Evolutionary conservation across 352 stramenopile genomes (phyloP).

Genomic region (Thalassiosira ordinaria): DNA sequence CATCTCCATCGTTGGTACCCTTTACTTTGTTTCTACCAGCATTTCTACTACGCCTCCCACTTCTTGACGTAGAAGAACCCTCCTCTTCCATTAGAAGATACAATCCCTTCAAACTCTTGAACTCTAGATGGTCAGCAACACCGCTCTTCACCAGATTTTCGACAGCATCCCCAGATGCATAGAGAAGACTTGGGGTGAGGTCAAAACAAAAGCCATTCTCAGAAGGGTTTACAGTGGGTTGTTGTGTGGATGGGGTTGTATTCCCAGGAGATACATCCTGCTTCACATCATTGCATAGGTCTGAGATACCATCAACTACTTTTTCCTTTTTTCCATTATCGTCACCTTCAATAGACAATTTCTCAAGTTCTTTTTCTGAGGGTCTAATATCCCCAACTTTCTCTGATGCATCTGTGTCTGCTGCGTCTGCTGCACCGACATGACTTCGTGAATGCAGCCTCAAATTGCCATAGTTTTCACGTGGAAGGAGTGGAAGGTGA

Average conservation of each 20-base stretch:
- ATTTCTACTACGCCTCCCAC: constrained; percentile 11
- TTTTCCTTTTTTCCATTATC: constrained; percentile 11
- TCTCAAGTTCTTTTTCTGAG: constrained; percentile 6
- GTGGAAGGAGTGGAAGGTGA: constrained; percentile 23
- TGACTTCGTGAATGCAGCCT: constrained; percentile 45
- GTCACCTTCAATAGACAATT: constrained; percentile 11
- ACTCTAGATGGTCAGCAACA: constrained; percentile 81
- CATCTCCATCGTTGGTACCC: background rate
- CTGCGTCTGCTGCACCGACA: constrained; percentile 1
- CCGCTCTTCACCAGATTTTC: constrained; percentile 66
- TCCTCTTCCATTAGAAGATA: constrained; percentile 55
- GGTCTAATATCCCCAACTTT: background rate
- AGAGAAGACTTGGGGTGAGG: constrained; percentile 63
- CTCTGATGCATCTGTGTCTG: constrained; percentile 1
- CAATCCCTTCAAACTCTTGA: constrained; percentile 75
- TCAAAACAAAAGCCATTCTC: constrained; percentile 64
- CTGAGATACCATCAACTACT: background rate
- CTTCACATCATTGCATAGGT: background rate
- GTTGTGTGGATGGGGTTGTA: constrained; percentile 2
- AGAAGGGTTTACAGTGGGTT: constrained; percentile 9
- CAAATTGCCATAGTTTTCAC: constrained; percentile 41
- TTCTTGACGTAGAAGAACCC: constrained; percentile 7
- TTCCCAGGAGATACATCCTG: constrained; percentile 6
- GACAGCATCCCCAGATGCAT: constrained; percentile 66
- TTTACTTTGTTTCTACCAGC: background rate